phyloP scores from a whole-genome alignment of 306 rosid species.

The Cicer yamashitae region DNA sequence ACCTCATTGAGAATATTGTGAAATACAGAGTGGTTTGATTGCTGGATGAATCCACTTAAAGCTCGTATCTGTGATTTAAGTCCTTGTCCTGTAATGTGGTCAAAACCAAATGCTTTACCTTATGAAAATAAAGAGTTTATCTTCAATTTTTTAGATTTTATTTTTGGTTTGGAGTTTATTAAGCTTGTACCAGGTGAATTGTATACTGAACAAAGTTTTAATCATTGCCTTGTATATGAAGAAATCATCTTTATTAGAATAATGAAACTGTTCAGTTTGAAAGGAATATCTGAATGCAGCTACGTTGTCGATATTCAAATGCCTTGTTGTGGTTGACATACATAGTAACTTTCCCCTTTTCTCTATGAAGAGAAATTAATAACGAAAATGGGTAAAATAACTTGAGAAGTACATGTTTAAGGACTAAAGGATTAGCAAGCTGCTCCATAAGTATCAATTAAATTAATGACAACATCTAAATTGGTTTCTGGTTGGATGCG shows the following conservation, averaged over 20 bases:
- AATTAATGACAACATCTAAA: too few relatives aligned
- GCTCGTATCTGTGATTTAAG: slow-evolving; percentile 5
- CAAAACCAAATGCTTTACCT: slow-evolving; percentile 10
- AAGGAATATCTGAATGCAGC: neutral
- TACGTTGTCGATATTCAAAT: neutral
- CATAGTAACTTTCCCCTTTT: too few relatives aligned
- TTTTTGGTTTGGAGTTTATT: slow-evolving; percentile 21
- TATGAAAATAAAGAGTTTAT: neutral
- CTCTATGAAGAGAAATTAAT: too few relatives aligned
- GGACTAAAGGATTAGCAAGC: too few relatives aligned
- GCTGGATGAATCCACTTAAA: slow-evolving; percentile 6
- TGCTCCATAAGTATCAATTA: too few relatives aligned
- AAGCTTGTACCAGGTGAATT: slow-evolving; percentile 27
- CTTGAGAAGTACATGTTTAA: too few relatives aligned
- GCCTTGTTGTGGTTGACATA: neutral
- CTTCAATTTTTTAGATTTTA: neutral
- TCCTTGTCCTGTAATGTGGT: neutral
- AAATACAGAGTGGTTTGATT: slow-evolving; percentile 2
- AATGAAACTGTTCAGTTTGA: slow-evolving; percentile 8
- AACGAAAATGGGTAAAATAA: neutral
- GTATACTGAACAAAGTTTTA: neutral
- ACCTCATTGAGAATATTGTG: neutral
- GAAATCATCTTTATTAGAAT: slow-evolving; percentile 16
- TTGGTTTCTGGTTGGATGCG: too few relatives aligned
- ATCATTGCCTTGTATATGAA: slow-evolving; percentile 24